These are phyloP conservation scores for Anisodus tanguticus DNA, from an alignment of 257 asterid genomes.

Conservation along the genomic window DNA sequence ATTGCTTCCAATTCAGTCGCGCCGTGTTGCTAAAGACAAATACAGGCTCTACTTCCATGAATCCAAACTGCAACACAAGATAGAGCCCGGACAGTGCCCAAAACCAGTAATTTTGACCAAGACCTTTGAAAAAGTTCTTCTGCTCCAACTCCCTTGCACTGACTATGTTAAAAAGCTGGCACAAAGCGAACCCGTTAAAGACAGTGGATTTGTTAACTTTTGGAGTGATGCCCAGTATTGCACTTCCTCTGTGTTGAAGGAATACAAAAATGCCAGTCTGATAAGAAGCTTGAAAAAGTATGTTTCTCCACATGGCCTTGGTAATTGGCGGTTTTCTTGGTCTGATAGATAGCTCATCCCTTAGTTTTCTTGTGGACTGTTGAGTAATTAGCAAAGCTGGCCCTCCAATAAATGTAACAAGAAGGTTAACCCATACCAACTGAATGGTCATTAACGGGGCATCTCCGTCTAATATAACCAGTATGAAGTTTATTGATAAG, in stretches of 20 bases:
- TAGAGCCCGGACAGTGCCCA: slow-evolving; percentile 11
- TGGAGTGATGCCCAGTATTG: slow-evolving; percentile 26
- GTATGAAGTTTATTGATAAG: slow-evolving; percentile 36
- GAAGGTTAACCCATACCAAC: slow-evolving; percentile 42
- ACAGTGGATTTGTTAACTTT: slow-evolving; percentile 27
- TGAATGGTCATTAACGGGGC: slow-evolving; percentile 38
- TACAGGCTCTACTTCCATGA: not conserved
- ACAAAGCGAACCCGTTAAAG: slow-evolving; percentile 31
- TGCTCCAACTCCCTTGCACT: slow-evolving; percentile 16
- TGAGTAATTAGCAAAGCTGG: slow-evolving; percentile 37
- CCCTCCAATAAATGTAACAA: slow-evolving; percentile 41
- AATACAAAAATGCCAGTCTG: slow-evolving; percentile 36
- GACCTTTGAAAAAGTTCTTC: slow-evolving; percentile 27
- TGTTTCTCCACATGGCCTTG: slow-evolving; percentile 42
- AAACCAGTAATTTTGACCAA: slow-evolving; percentile 16
- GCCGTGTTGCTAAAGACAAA: not conserved
- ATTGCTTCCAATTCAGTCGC: slow-evolving; percentile 26
- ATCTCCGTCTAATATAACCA: slow-evolving; percentile 30
- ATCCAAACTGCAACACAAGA: slow-evolving; percentile 18
- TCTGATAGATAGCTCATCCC: not conserved
- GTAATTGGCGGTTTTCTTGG: slow-evolving; percentile 34
- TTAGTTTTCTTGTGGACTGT: not conserved
- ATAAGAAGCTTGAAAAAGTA: slow-evolving; percentile 40
- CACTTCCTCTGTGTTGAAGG: slow-evolving; percentile 40
- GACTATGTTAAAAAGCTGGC: slow-evolving; percentile 26